Evolutionary conservation across 345 rosid species (phyloP).

Genomic region (Atalantia buxifolia): DNA sequence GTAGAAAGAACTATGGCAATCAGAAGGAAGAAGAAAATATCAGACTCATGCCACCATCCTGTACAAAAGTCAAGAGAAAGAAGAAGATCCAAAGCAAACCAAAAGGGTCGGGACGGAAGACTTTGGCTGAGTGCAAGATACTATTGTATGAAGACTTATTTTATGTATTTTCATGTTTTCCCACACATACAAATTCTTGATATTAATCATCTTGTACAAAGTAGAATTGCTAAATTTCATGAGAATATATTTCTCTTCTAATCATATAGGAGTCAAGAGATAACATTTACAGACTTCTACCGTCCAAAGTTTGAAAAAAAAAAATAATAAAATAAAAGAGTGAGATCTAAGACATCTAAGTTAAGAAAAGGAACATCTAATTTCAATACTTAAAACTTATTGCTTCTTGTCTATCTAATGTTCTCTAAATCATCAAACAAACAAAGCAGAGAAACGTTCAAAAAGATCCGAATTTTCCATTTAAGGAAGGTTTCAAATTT

Average conservation of each 20-base stretch:
- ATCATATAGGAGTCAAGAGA: background rate
- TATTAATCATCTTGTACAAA: background rate
- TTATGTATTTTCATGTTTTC: background rate
- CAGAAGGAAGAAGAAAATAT: slow-evolving; percentile 5
- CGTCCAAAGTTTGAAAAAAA: background rate
- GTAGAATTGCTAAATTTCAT: background rate
- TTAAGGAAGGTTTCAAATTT: background rate
- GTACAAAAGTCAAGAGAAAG: background rate
- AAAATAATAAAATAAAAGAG: background rate
- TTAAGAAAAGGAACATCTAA: background rate
- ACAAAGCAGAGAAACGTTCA: background rate
- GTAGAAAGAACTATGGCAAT: background rate
- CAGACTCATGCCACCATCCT: background rate
- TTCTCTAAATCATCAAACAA: slow-evolving; percentile 1
- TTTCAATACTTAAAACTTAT: background rate
- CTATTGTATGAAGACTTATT: background rate
- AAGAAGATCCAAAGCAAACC: slow-evolving; percentile 8
- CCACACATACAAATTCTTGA: background rate
- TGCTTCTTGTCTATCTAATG: background rate
- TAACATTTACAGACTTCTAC: background rate
- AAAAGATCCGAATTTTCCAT: background rate
- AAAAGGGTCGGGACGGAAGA: background rate
- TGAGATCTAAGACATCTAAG: slow-evolving; percentile 9
- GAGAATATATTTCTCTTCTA: too few species aligned
- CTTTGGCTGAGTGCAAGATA: background rate